Percentiles rank a stretch among this genome's conserved stretches.
Evolutionary conservation across 306 rosid species (phyloP).

Genomic region (Calophaca sinica): DNA sequence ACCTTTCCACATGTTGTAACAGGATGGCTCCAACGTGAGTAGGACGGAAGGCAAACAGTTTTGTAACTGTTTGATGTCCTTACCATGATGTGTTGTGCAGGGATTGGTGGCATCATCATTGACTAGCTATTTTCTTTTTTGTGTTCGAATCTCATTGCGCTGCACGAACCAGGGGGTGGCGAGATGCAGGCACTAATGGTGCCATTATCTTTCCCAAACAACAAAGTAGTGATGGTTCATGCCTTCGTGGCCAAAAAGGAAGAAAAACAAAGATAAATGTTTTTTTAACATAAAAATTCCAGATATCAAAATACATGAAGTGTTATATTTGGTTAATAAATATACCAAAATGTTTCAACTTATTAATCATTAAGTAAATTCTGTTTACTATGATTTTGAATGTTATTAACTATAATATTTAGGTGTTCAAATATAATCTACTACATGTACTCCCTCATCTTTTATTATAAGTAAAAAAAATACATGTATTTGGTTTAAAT

Average conservation of each 20-base stretch:
- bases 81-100: slow-evolving; percentile 37
- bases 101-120: slow-evolving; percentile 43
- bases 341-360: too few relatives aligned
- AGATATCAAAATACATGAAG: too few relatives aligned
- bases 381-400: too few relatives aligned
- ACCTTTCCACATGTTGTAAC: slow-evolving; percentile 36
- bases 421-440: too few relatives aligned
- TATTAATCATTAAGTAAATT: too few relatives aligned
- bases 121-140: slow-evolving; percentile 28
- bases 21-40: slow-evolving; percentile 13
- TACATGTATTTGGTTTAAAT: too few relatives aligned
- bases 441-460: too few relatives aligned
- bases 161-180: neutral
- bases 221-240: neutral
- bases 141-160: neutral
- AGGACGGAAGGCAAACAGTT: slow-evolving; percentile 26
- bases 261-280: neutral
- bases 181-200: slow-evolving; percentile 8
- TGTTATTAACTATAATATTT: too few relatives aligned
- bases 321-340: too few relatives aligned
- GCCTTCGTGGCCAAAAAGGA: neutral
- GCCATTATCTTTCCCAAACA: neutral
- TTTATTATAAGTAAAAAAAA: too few relatives aligned
- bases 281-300: too few relatives aligned
- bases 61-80: slow-evolving; percentile 36